Conservation (phyloP, 345 rosid species). For the Gossypium thurberi region DNA sequence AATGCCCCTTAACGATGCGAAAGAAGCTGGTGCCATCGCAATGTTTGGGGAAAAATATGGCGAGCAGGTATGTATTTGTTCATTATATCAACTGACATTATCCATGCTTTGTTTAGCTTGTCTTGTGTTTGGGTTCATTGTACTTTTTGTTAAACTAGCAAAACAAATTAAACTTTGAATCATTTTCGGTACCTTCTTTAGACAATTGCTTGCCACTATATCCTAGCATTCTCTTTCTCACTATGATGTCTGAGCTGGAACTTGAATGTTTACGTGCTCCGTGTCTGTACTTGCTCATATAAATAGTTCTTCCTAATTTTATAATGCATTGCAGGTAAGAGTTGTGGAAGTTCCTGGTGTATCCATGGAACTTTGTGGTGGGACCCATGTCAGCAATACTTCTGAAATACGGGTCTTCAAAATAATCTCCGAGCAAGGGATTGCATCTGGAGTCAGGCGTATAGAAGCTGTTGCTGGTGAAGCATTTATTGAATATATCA, state of each 20-base stretch:
- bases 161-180: neutral
- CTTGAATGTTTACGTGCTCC: neutral
- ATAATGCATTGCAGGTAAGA: conserved; percentile 54
- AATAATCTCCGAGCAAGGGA: conserved; percentile 89
- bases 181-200: neutral
- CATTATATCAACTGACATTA: neutral
- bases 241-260: neutral
- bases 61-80: conserved; percentile 51
- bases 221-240: neutral
- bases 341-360: conserved; percentile 98
- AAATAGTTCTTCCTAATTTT: neutral
- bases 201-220: neutral
- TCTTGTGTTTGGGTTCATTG: neutral
- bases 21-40: conserved; percentile 87
- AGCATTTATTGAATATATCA: conserved; percentile 79
- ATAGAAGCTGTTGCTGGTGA: conserved; percentile 98
- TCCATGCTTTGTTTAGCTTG: neutral
- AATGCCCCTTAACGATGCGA: conserved; percentile 74
- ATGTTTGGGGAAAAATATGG: conserved; percentile 98
- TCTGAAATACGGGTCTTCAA: conserved; percentile 88
- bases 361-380: conserved; percentile 98
- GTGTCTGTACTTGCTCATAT: neutral
- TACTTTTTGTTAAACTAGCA: neutral
- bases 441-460: conserved; percentile 91
- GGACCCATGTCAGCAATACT: conserved; percentile 89